Percentiles rank a stretch among this genome's conserved stretches.
These are phyloP conservation scores for Biscutella laevigata DNA, from an alignment of 441 rosid genomes.

Conservation along the genomic window DNA sequence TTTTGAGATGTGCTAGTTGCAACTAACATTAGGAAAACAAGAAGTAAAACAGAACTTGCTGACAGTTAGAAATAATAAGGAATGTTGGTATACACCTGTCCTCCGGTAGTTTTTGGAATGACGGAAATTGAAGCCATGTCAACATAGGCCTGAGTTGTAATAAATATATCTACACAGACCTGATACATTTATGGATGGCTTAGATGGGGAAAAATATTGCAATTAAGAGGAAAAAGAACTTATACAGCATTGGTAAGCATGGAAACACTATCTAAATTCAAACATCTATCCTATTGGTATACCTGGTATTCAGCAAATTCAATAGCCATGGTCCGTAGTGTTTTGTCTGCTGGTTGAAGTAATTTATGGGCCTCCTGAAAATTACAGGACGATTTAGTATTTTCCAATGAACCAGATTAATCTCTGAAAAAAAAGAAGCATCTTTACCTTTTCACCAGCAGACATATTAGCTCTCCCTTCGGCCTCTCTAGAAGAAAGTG, in stretches of 20 bases:
- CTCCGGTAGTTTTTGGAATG: conserved; percentile 90
- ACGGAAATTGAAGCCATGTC: conserved; percentile 86
- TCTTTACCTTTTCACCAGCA: conserved; percentile 70
- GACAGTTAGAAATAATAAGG: conserved; percentile 7
- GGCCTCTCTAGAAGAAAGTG: conserved; percentile 91
- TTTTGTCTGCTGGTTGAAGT: conserved; percentile 81
- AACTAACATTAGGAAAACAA: not conserved
- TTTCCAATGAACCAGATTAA: not conserved
- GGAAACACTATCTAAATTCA: not conserved
- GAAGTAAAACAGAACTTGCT: not conserved
- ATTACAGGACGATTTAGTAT: not conserved
- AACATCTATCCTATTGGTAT: not conserved
- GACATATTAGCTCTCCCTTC: conserved; percentile 83
- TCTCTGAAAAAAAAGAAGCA: not conserved
- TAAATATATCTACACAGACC: conserved; percentile 88
- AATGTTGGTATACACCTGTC: conserved; percentile 51
- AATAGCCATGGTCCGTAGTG: conserved; percentile 78
- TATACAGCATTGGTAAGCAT: not conserved
- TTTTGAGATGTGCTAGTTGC: not conserved
- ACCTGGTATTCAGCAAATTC: conserved; percentile 98
- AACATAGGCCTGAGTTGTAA: conserved; percentile 72
- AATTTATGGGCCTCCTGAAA: conserved; percentile 85
- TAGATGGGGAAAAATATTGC: not conserved
- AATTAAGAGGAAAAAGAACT: not conserved
- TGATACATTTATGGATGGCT: conserved; percentile 24